These are phyloP conservation scores for Marsdenia floribunda DNA, from an alignment of 257 asterid genomes.

Conservation along the genomic window DNA sequence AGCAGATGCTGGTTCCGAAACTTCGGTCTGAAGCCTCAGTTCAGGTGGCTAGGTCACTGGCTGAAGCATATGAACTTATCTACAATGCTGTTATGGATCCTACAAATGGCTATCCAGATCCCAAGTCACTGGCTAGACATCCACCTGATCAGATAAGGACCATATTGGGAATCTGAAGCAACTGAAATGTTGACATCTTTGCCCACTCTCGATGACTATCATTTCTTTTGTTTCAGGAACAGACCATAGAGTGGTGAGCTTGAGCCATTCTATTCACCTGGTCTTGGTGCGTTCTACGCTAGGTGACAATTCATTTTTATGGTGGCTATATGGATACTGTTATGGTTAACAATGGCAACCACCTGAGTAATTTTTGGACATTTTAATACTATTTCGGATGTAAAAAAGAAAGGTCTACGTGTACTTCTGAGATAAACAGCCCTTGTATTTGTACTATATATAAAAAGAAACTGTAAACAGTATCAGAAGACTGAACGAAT, in stretches of 20 bases:
- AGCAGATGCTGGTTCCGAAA: slow-evolving; percentile 83
- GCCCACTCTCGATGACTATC: not conserved
- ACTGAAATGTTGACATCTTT: not conserved
- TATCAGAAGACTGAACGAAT: too few species aligned
- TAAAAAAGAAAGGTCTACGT: too few species aligned
- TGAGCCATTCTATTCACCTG: not conserved
- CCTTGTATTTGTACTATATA: not conserved
- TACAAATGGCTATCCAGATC: slow-evolving; percentile 62
- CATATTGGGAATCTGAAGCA: slow-evolving; percentile 73
- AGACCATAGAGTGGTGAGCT: not conserved
- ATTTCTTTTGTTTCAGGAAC: not conserved
- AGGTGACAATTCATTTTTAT: not conserved
- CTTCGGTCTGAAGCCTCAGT: slow-evolving; percentile 72
- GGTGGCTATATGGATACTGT: not conserved
- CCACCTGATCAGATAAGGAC: slow-evolving; percentile 96
- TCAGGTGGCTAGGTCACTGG: slow-evolving; percentile 60
- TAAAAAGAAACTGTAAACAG: too few species aligned
- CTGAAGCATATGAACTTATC: slow-evolving; percentile 72
- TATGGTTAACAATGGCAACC: not conserved
- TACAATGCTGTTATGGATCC: slow-evolving; percentile 78
- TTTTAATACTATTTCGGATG: too few species aligned
- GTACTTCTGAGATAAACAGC: too few species aligned
- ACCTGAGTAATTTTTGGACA: too few species aligned
- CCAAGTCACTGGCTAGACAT: slow-evolving; percentile 84
- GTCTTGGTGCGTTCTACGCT: not conserved